phyloP scores from a whole-genome alignment of 768 basidiomycete species.

The Exidia glandulosa region DNA sequence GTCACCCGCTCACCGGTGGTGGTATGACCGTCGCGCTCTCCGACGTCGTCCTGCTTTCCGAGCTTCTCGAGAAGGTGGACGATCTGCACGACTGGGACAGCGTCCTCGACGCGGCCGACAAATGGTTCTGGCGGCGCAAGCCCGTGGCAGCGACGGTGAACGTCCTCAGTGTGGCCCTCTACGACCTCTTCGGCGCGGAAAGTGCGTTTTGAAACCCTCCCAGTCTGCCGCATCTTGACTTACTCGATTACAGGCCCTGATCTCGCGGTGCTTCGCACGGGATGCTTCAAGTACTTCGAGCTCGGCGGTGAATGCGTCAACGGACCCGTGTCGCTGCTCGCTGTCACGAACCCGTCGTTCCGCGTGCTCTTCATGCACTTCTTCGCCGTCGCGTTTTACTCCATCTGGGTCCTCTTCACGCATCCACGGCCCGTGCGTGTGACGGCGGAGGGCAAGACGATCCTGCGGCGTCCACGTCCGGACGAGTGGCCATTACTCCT shows the following conservation, averaged over 20 bases:
- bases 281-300: conserved; percentile 98
- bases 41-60: conserved; percentile 67
- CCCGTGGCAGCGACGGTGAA: conserved; percentile 78
- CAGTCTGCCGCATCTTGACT: conserved; percentile 1
- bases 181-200: conserved; percentile 90
- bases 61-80: conserved; percentile 41
- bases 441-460: conserved; percentile 24
- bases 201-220: conserved; percentile 19
- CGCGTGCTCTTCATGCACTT: conserved; percentile 45
- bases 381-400: conserved; percentile 90
- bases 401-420: conserved; percentile 83
- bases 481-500: conserved; percentile 60
- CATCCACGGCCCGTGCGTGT: conserved; percentile 30
- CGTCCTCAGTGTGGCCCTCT: conserved; percentile 84
- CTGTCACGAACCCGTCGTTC: conserved; percentile 48
- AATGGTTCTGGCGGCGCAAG: conserved; percentile 85
- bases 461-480: conserved; percentile 31
- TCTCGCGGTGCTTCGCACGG: conserved; percentile 55
- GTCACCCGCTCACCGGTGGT: conserved; percentile 87
- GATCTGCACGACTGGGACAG: conserved; percentile 38
- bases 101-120: conserved; percentile 25
- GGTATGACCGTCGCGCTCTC: conserved; percentile 95
- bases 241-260: conserved; percentile 43
- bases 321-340: conserved; percentile 83
- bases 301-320: conserved; percentile 79